Conservation (phyloP, 2,329 filamentous ascomycete genomes). For the Parastagonospora avenae region DNA sequence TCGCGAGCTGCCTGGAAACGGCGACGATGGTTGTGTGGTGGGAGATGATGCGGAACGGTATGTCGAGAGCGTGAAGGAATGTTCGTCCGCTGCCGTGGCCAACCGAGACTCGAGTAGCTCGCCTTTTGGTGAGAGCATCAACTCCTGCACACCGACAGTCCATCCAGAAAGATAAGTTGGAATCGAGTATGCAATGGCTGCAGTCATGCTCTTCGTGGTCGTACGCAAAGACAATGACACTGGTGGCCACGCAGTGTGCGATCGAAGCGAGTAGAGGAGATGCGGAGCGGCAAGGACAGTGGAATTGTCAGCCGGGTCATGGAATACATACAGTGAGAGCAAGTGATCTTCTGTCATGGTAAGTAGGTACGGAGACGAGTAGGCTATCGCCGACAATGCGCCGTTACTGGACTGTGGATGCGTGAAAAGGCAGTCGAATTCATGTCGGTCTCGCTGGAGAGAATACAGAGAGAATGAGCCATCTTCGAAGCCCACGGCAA, state of each 20-base stretch:
- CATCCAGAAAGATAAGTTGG: conserved; percentile 78
- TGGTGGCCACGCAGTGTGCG: conserved; percentile 77
- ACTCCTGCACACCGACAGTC: conserved; percentile 90
- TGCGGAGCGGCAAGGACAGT: conserved; percentile 51
- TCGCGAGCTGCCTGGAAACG: conserved; percentile 31
- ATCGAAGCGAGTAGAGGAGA: conserved; percentile 78
- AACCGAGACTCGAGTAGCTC: conserved; percentile 56
- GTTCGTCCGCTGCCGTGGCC: conserved; percentile 56
- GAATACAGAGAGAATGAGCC: conserved; percentile 68
- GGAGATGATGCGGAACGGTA: conserved; percentile 31
- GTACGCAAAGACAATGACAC: conserved; percentile 82
- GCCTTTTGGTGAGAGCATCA: conserved; percentile 66
- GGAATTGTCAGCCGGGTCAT: conserved; percentile 9
- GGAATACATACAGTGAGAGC: conserved; percentile 76
- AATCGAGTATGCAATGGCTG: conserved; percentile 85
- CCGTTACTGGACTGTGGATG: conserved; percentile 68
- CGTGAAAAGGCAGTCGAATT: conserved; percentile 59
- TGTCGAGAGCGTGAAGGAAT: conserved; percentile 49
- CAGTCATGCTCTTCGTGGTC: conserved; percentile 67
- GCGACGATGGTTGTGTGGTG: conserved; percentile 32
- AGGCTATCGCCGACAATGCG: conserved; percentile 71
- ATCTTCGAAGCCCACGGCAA: conserved; percentile 46
- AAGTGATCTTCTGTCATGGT: conserved; percentile 76
- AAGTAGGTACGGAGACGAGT: conserved; percentile 75
- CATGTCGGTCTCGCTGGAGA: conserved; percentile 54